Evolutionary conservation across 345 rosid genomes (phyloP).

Genomic region (Eucalyptus cloeziana): DNA sequence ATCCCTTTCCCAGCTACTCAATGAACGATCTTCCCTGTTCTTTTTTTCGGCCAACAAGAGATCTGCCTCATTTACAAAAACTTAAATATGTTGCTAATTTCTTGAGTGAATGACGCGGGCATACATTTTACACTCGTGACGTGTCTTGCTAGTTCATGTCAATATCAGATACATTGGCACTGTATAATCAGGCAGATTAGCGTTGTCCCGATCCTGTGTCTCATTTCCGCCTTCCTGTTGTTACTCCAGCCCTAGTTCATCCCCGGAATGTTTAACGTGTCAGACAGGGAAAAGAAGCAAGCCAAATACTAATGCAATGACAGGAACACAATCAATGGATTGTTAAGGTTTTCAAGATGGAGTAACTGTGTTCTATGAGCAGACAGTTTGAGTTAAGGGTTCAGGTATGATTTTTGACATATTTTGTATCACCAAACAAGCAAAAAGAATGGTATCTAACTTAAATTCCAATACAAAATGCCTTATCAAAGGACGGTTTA

Average conservation of each 20-base stretch:
- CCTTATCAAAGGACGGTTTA: no score
- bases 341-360: background rate
- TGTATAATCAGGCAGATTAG: background rate
- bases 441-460: no score
- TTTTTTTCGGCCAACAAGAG: background rate
- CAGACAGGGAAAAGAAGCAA: background rate
- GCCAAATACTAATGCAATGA: background rate
- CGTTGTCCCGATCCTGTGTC: background rate
- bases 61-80: background rate
- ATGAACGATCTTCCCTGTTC: background rate
- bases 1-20: background rate
- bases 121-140: background rate
- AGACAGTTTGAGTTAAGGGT: no score
- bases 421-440: no score
- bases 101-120: background rate
- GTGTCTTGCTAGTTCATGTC: background rate
- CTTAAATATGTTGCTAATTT: background rate
- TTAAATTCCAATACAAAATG: no score
- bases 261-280: background rate
- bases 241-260: background rate
- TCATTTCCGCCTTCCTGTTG: background rate
- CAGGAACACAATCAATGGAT: background rate
- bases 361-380: no score
- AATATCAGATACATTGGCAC: background rate
- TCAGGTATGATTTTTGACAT: no score